Conservation (phyloP, 768 basidiomycete genomes). For the Crucibulum laeve region DNA sequence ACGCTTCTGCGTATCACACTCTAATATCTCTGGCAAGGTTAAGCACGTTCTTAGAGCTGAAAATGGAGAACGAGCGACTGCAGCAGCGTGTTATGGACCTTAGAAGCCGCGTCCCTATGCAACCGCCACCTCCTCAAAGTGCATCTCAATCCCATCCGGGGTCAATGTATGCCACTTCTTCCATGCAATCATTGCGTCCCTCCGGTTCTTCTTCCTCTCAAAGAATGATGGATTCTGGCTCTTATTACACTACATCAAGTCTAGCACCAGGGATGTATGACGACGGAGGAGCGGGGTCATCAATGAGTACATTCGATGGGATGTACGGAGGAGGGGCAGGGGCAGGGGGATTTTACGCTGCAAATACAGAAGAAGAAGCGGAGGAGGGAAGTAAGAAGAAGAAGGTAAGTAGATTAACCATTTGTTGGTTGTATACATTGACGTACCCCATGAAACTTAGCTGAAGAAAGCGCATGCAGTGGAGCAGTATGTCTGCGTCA, state of each 20-base stretch:
- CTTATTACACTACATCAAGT: not conserved
- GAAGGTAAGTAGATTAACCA: conserved; percentile 42
- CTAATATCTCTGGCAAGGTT: conserved; percentile 39
- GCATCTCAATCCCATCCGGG: conserved; percentile 13
- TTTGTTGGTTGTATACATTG: not conserved
- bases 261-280: not conserved
- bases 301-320: conserved; percentile 3
- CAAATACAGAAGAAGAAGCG: conserved; percentile 33
- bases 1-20: not conserved
- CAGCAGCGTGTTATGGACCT: conserved; percentile 53
- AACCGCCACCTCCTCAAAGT: conserved; percentile 15
- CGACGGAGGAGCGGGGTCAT: not conserved
- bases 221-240: not conserved
- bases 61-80: conserved; percentile 81
- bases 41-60: conserved; percentile 75
- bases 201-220: not conserved
- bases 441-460: conserved; percentile 17
- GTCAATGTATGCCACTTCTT: conserved; percentile 33
- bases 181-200: conserved; percentile 14
- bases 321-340: not conserved
- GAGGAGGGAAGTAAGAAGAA: conserved; percentile 59
- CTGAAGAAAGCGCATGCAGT: conserved; percentile 41
- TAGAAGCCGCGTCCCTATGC: conserved; percentile 21
- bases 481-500: conserved; percentile 84
- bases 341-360: not conserved